Evolutionary conservation across 148 eudicot species (phyloP).

Genomic region (Dianthus caryophyllus): DNA sequence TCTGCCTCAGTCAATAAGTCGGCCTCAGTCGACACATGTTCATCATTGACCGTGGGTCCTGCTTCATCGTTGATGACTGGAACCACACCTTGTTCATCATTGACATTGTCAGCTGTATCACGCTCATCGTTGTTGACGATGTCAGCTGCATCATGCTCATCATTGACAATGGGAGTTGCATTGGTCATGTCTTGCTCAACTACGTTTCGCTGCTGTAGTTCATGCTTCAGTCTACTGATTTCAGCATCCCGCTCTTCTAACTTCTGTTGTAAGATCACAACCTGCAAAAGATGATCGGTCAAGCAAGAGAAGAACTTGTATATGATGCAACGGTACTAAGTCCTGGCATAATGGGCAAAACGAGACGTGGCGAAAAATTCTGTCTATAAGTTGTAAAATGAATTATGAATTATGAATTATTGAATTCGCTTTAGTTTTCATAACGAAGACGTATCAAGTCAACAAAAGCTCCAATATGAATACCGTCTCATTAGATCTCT

Average conservation of each 20-base stretch:
- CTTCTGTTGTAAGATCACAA: slow-evolving; percentile 65
- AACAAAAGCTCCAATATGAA: slow-evolving; percentile 5
- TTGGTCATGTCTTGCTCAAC: slow-evolving; percentile 36
- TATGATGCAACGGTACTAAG: not conserved
- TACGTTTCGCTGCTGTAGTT: slow-evolving; percentile 35
- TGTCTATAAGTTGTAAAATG: no score
- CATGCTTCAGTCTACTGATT: slow-evolving; percentile 56
- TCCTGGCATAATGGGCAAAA: not conserved
- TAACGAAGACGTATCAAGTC: not conserved
- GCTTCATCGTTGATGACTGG: no score
- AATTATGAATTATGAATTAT: no score
- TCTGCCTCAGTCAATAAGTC: slow-evolving; percentile 19
- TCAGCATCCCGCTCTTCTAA: slow-evolving; percentile 68
- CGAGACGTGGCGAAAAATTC: no score
- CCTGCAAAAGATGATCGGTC: slow-evolving; percentile 37
- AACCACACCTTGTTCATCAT: no score
- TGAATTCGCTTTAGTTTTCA: no score
- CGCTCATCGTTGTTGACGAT: no score
- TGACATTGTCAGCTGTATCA: no score
- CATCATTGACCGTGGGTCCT: slow-evolving; percentile 30
- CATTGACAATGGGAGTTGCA: slow-evolving; percentile 24
- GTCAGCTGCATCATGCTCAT: slow-evolving; percentile 23
- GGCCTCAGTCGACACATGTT: slow-evolving; percentile 24
- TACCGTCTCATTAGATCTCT: slow-evolving; percentile 91
- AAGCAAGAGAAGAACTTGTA: not conserved